phyloP scores from a whole-genome alignment of 2,329 filamentous ascomycete species.

The Arthroderma sp. region DNA sequence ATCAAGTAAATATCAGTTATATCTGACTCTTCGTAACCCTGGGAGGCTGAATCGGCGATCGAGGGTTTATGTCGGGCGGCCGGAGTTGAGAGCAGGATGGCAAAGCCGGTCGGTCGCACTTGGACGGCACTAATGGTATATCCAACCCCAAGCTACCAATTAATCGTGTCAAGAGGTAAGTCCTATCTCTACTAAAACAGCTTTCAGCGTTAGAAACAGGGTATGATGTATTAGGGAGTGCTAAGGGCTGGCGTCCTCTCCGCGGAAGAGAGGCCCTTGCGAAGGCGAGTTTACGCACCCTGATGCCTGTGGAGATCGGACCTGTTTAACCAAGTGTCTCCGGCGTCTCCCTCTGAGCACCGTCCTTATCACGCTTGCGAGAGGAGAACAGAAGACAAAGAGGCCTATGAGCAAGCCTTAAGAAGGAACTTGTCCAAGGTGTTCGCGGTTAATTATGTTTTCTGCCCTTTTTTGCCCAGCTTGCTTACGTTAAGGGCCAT shows the following conservation, averaged over 20 bases:
- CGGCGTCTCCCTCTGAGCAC: not conserved
- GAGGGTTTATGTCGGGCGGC: not conserved
- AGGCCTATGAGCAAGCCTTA: not conserved
- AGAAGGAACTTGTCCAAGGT: not conserved
- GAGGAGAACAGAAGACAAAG: not conserved
- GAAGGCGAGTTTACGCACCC: not conserved
- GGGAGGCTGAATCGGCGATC: not conserved
- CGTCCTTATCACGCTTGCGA: not conserved
- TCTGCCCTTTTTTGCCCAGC: not conserved
- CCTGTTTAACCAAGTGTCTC: not conserved
- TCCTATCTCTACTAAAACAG: not conserved
- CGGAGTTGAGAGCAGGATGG: not conserved
- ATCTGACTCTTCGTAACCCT: not conserved
- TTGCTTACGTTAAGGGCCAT: not conserved
- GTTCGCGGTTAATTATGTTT: not conserved
- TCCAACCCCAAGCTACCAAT: not conserved
- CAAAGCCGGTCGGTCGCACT: not conserved
- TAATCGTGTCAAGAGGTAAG: not conserved
- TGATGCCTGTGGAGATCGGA: not conserved
- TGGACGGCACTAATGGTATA: not conserved
- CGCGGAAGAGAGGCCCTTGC: not conserved
- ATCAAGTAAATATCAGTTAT: not conserved
- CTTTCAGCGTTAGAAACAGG: not conserved
- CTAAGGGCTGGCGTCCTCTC: not conserved
- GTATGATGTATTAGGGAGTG: not conserved